Evolutionary conservation across 2,329 filamentous ascomycete species (phyloP).

Genomic region (Mycosphaerelloides madeirae): DNA sequence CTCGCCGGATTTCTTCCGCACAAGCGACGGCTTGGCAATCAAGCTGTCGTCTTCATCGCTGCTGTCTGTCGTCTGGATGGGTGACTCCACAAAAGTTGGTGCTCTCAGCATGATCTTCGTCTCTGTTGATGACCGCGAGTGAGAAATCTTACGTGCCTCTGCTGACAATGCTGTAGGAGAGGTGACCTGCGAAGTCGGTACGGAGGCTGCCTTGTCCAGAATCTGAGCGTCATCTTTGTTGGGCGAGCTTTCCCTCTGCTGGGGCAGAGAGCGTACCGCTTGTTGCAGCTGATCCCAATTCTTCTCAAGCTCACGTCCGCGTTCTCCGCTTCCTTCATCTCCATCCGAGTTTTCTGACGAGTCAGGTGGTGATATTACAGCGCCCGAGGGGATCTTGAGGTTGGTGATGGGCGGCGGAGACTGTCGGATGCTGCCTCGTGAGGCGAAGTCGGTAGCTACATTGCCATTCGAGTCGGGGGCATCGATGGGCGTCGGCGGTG

Average conservation of each 20-base stretch:
- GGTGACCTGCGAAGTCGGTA: slow-evolving; percentile 32
- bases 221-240: slow-evolving; percentile 30
- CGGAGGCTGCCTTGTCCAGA: slow-evolving; percentile 23
- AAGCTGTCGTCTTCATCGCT: slow-evolving; percentile 48
- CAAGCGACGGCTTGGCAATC: slow-evolving; percentile 71
- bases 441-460: slow-evolving; percentile 27
- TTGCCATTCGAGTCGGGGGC: slow-evolving; percentile 11
- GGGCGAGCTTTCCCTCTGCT: slow-evolving; percentile 58
- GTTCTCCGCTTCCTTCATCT: slow-evolving; percentile 46
- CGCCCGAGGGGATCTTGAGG: slow-evolving; percentile 72
- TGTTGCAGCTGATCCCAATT: slow-evolving; percentile 66
- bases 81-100: slow-evolving; percentile 41
- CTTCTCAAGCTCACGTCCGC: slow-evolving; percentile 39
- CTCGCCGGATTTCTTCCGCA: slow-evolving; percentile 97
- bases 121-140: slow-evolving; percentile 58
- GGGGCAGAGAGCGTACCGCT: slow-evolving; percentile 74
- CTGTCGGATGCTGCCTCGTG: slow-evolving; percentile 65
- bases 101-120: slow-evolving; percentile 46
- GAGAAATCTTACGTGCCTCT: slow-evolving; percentile 56
- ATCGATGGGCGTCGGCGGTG: slow-evolving; percentile 29
- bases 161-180: slow-evolving; percentile 43
- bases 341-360: slow-evolving; percentile 77
- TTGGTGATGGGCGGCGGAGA: slow-evolving; percentile 79
- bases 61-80: slow-evolving; percentile 43
- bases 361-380: slow-evolving; percentile 86